Evolutionary conservation across 164 flowering plant species (phyloP), one percentile per base, ranked within the genome.

Genomic region (Chloranthus sessilifolius): DNA sequence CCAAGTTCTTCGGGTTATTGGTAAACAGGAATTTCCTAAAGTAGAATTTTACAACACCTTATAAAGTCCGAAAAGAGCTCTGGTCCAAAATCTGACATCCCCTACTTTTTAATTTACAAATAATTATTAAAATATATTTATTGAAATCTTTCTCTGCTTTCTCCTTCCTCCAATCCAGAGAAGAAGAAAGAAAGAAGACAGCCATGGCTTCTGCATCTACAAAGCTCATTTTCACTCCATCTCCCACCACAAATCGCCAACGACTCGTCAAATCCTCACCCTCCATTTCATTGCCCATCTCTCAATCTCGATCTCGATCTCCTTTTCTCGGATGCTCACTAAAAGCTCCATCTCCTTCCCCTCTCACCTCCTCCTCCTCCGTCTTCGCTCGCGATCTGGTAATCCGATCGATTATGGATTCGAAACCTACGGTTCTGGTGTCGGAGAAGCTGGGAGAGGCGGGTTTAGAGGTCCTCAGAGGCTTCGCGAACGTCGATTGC

Each of bases 371-470:
- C 22, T 7, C 22, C 46, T 16, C 56, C 45, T 7, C 1, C 12
- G 9, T 39, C 11, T 42, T 53, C 19, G 33, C 14, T 23, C 36
- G 16, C 3, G 50, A 20, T 4, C 34, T 43, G 19, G 40, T 42
- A 49, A n/a, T 38, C 37, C 31, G 44, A 12, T 49, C 62, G 1
- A n/a, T n/a, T n/a, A 3, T 20, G 5, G 58, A 41, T 16, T 1
- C 64, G 14, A 79, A 61, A 36, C 89, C 91, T 0, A 76, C 81
- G n/a, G 69, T 91, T 16, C 67, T 91, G 20, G 96, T 88, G 38
- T 64, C 96, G 50, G 98, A 91, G 77, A 88, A 91, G 53, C 86
- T 91, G 1, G 90, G 98, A 12, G 86, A 77, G 17, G 86, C 77
- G 2, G 96, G 98, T 0, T 46, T 91, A 1, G 67, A 78, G 43